Percentiles rank a stretch among this genome's conserved stretches.
Conservation (phyloP, 2,329 filamentous ascomycete genomes). For the Didymella pomorum region DNA sequence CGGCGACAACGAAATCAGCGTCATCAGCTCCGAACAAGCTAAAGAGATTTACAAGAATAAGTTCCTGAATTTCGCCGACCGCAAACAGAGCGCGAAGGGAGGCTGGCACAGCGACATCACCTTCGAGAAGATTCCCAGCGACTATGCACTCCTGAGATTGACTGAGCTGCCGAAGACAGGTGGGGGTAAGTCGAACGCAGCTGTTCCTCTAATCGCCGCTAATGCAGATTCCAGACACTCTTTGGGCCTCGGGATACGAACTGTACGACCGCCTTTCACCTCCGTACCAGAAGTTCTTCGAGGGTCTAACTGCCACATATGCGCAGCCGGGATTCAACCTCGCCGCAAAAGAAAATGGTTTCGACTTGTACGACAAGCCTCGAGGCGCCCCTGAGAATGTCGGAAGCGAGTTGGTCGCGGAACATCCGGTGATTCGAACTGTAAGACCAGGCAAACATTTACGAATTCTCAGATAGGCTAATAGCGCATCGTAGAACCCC, state of each 20-base stretch:
- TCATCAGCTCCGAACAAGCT: constrained; percentile 48
- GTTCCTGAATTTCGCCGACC: constrained; percentile 26
- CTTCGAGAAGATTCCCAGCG: constrained; percentile 51
- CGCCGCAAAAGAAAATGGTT: constrained; percentile 50
- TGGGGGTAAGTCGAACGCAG: constrained; percentile 16
- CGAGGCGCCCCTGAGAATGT: constrained; percentile 65
- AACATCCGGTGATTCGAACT: constrained; percentile 66
- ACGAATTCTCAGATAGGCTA: too few relatives aligned
- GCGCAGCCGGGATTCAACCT: constrained; percentile 54
- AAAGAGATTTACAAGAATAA: constrained; percentile 45
- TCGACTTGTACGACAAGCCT: constrained; percentile 57
- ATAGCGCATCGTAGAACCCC: constrained; percentile 28
- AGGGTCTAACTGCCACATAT: constrained; percentile 57
- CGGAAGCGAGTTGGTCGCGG: constrained; percentile 58
- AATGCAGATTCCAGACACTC: constrained; percentile 34
- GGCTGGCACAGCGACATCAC: constrained; percentile 62
- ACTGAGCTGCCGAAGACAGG: constrained; percentile 46
- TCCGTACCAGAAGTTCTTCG: constrained; percentile 60
- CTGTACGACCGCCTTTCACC: constrained; percentile 60
- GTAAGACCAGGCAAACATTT: too few relatives aligned
- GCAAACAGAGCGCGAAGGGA: constrained; percentile 57
- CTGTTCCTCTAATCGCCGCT: neutral
- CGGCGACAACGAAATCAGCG: constrained; percentile 51
- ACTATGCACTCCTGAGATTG: constrained; percentile 49
- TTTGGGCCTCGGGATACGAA: constrained; percentile 52